Percentiles rank a stretch among this genome's conserved stretches.
Evolutionary conservation across 345 rosid genomes (phyloP).

Genomic region (Aquilaria yunnanensis): DNA sequence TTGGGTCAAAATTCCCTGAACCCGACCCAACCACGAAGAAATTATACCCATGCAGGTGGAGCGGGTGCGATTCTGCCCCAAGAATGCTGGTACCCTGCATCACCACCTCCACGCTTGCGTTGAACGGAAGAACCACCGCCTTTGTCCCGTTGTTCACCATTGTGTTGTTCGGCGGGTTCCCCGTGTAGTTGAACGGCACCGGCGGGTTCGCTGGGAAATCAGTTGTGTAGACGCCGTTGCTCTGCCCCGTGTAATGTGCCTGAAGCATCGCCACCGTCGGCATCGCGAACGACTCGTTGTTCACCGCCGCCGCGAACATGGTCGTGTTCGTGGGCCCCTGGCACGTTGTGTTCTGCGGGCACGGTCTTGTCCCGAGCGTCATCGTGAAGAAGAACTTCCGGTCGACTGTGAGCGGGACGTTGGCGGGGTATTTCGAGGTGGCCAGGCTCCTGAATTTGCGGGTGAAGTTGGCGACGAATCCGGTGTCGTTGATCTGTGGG

Average conservation of each 20-base stretch:
- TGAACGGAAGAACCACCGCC: constrained; percentile 20
- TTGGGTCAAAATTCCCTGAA: constrained; percentile 27
- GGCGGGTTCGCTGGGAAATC: constrained; percentile 32
- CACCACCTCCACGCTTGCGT: constrained; percentile 36
- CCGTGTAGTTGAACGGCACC: constrained; percentile 27
- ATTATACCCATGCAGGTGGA: constrained; percentile 34
- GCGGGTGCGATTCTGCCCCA: constrained; percentile 33
- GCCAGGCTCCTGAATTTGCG: constrained; percentile 31
- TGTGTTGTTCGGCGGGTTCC: constrained; percentile 27
- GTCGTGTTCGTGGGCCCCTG: constrained; percentile 37
- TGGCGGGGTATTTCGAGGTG: constrained; percentile 32
- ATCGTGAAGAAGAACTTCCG: constrained; percentile 35
- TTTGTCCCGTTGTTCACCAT: constrained; percentile 27
- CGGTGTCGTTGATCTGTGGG: constrained; percentile 31
- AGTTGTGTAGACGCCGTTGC: constrained; percentile 31
- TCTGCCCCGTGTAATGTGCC: constrained; percentile 32
- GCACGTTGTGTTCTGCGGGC: constrained; percentile 33
- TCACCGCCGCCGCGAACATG: constrained; percentile 35
- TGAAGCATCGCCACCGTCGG: constrained; percentile 40
- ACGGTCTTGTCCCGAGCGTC: constrained; percentile 35
- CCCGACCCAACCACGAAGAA: constrained; percentile 33
- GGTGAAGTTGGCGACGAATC: constrained; percentile 25
- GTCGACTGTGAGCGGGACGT: constrained; percentile 31
- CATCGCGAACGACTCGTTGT: constrained; percentile 33
- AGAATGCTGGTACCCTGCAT: constrained; percentile 33